Conservation (phyloP, 352 stramenopile genomes). For the Phytophthora fragariae region DNA sequence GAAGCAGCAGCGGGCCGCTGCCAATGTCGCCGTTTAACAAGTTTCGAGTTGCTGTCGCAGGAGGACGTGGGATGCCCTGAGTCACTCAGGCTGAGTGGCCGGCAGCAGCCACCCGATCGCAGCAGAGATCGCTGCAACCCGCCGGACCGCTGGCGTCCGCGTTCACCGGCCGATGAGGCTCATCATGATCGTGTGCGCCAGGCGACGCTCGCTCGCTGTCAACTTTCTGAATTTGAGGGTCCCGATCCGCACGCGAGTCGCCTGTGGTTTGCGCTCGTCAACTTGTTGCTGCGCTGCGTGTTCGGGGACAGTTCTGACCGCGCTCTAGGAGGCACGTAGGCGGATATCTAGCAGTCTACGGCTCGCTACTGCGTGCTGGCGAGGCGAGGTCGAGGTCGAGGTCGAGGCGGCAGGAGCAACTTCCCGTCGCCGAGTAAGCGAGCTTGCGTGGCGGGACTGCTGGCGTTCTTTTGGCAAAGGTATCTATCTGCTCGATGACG, state of each 20-base stretch:
- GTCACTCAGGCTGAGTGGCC: background rate
- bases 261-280: slow-evolving; percentile 14
- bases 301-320: slow-evolving; percentile 33
- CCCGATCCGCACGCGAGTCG: slow-evolving; percentile 30
- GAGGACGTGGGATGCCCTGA: too few species aligned
- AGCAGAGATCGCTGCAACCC: too few species aligned
- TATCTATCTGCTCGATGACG: background rate
- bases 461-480: slow-evolving; percentile 23
- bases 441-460: slow-evolving; percentile 10
- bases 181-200: too few species aligned
- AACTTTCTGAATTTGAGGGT: slow-evolving; percentile 27
- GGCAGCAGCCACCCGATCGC: too few species aligned
- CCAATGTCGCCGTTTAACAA: background rate
- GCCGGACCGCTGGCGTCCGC: background rate
- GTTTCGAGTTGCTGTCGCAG: background rate
- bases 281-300: slow-evolving; percentile 34
- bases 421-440: background rate
- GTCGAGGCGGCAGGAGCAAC: background rate
- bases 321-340: slow-evolving; percentile 20
- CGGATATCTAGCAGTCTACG: slow-evolving; percentile 17
- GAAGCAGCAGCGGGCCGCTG: background rate
- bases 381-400: too few species aligned
- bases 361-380: slow-evolving; percentile 11
- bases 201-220: slow-evolving; percentile 6
- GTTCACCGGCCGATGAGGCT: background rate